phyloP scores from a whole-genome alignment of 805 yeast genomes.

The Komagataella mondaviorum region DNA sequence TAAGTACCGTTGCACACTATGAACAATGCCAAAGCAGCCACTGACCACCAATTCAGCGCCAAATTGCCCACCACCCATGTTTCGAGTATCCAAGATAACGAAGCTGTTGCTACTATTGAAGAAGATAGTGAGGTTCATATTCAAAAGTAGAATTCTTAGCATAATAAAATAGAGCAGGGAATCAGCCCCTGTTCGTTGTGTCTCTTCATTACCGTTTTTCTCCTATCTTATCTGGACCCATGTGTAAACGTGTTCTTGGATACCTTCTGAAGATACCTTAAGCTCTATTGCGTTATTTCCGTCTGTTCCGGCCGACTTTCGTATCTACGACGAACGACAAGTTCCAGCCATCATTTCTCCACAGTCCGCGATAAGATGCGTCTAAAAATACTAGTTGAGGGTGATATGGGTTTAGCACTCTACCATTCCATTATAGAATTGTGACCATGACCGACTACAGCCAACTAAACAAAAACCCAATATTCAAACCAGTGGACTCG shows the following conservation, averaged over 20 bases:
- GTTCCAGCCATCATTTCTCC: neutral
- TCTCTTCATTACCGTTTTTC: neutral
- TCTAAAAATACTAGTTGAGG: no score
- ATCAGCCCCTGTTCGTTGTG: neutral
- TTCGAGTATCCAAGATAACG: slow-evolving; percentile 29
- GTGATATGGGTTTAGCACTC: neutral
- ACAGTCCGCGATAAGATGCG: neutral
- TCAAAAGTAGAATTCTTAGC: slow-evolving; percentile 5
- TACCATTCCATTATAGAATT: neutral
- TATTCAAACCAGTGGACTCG: slow-evolving; percentile 63
- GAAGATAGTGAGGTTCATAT: slow-evolving; percentile 55
- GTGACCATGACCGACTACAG: slow-evolving; percentile 17
- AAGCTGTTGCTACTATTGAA: slow-evolving; percentile 44
- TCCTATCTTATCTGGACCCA: neutral
- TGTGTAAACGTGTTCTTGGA: no score
- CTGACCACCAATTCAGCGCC: slow-evolving; percentile 12
- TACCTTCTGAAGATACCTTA: no score
- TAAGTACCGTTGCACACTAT: slow-evolving; percentile 10
- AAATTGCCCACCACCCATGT: slow-evolving; percentile 44
- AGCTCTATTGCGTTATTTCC: no score
- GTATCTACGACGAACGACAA: no score
- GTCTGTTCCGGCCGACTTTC: no score
- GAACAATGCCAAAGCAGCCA: neutral
- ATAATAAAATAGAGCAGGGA: neutral
- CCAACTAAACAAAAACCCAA: slow-evolving; percentile 36